A percentile compares a stretch with the other conserved stretches of the same genome.
phyloP scores from a whole-genome alignment of 176 grass and related monocot species.

The Coix lacrymajobi region DNA sequence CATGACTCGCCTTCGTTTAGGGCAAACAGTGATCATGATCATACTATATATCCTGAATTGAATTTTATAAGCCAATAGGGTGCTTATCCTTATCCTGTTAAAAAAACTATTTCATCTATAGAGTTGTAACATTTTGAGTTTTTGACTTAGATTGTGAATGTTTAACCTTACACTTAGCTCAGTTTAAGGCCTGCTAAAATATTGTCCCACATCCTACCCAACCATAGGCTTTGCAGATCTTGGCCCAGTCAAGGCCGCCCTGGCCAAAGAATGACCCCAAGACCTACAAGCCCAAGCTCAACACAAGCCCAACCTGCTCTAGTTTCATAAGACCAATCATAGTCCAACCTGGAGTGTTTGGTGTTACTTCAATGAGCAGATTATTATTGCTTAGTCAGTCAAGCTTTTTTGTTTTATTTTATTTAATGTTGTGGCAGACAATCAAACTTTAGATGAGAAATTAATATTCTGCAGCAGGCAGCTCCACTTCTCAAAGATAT shows the following conservation, averaged over 20 bases:
- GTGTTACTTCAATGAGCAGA: background rate
- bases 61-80: background rate
- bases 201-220: background rate
- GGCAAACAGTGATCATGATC: background rate
- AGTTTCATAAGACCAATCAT: background rate
- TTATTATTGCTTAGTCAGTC: background rate
- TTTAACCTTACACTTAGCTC: background rate
- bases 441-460: background rate
- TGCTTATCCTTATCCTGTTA: background rate
- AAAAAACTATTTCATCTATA: background rate
- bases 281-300: background rate
- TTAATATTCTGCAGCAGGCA: background rate
- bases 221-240: background rate
- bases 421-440: background rate
- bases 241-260: background rate
- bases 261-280: background rate
- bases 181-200: background rate
- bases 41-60: background rate
- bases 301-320: background rate
- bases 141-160: background rate
- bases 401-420: background rate
- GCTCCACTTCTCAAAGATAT: background rate
- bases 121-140: background rate
- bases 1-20: background rate
- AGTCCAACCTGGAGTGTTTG: background rate